Evolutionary conservation across 495 filamentous ascomycete species (phyloP), one percentile per base, ranked within the genome.

Genomic region (Podospora sp.): DNA sequence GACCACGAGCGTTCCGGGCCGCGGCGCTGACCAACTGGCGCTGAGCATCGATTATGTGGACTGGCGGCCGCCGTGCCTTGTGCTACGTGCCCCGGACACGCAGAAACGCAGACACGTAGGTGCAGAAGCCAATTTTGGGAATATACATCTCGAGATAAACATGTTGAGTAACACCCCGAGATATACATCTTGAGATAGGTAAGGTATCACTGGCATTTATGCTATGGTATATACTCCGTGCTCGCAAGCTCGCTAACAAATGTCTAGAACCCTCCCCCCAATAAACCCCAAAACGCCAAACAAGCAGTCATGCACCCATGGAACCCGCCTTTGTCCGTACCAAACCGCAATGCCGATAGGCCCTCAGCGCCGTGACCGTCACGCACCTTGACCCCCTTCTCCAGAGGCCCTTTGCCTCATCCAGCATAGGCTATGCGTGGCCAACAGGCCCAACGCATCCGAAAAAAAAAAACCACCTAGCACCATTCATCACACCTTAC

Each of bases 231-330:
- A 51, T 63, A 63, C 46, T 33, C 33, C 33, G 56, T 59, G 26
- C 56, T 63, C 40, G 60, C 22, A 62, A 33, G 22, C 61, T 29
- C 61, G 40, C 61, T 63, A 63, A 63, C 46, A 63, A 63, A 63
- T 63, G 40, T 25, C 61, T 18, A 53, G 29, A 11, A 25, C 56
- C 56, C n/a, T n/a, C n/a, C 29, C 29, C 8, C 29, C 55, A 16
- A 27, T 21, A 21, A 63, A 52, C 16, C 40, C 40, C 61, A 25
- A 62, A 63, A 53, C 61, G 56, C 56, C 56, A 22, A 63, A 63
- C 61, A 12, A 63, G n/a, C 40, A 62, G 18, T 2, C 11, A 49
- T 11, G n/a, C n/a, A n/a, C n/a, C n/a, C 27, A 60, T 12, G 49
- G 36, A 51, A 40, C 46, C 22, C 25, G 18, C 61, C 24, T 40